phyloP scores from a whole-genome alignment of 2,329 filamentous ascomycete genomes.

The Chrysosphaeria jannelii region DNA sequence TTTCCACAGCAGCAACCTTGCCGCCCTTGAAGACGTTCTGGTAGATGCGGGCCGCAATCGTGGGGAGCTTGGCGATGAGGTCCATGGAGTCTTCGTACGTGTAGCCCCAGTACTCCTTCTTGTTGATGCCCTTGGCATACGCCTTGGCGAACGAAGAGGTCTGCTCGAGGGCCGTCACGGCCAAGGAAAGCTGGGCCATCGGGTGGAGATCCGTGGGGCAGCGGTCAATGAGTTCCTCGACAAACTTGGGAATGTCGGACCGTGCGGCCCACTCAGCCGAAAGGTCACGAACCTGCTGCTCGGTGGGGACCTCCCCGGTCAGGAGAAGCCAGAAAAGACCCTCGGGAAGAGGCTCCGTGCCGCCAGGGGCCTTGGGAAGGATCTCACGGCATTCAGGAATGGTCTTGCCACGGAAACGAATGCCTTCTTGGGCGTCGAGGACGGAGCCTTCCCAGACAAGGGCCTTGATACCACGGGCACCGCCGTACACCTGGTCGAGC shows the following conservation, averaged over 20 bases:
- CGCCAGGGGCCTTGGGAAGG: conserved; percentile 87
- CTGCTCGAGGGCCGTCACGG: conserved; percentile 93
- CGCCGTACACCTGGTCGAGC: conserved; percentile 96
- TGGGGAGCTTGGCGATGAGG: conserved; percentile 96
- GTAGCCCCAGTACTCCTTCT: conserved; percentile 99
- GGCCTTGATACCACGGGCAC: conserved; percentile 94
- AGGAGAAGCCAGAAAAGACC: conserved; percentile 99
- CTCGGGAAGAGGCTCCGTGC: conserved; percentile 90
- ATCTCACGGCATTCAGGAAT: conserved; percentile 97
- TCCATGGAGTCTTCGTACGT: conserved; percentile 99
- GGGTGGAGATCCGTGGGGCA: conserved; percentile 97
- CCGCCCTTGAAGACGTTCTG: conserved; percentile 99
- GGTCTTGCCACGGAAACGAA: conserved; percentile 96
- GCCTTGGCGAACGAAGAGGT: conserved; percentile 94
- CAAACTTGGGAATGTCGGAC: conserved; percentile 86
- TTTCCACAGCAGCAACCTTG: conserved; percentile 84
- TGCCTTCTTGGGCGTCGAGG: conserved; percentile 94
- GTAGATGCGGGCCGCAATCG: conserved; percentile 95
- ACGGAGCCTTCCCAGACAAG: conserved; percentile 98
- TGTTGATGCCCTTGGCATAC: conserved; percentile 96
- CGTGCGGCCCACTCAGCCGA: conserved; percentile 97
- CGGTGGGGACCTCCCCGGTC: conserved; percentile 87
- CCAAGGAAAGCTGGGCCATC: conserved; percentile 98
- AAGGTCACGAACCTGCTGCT: conserved; percentile 94
- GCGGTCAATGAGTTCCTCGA: conserved; percentile 98